Conservation (phyloP, 1,139 yeast species). For the Geotrichum klebahnii region DNA sequence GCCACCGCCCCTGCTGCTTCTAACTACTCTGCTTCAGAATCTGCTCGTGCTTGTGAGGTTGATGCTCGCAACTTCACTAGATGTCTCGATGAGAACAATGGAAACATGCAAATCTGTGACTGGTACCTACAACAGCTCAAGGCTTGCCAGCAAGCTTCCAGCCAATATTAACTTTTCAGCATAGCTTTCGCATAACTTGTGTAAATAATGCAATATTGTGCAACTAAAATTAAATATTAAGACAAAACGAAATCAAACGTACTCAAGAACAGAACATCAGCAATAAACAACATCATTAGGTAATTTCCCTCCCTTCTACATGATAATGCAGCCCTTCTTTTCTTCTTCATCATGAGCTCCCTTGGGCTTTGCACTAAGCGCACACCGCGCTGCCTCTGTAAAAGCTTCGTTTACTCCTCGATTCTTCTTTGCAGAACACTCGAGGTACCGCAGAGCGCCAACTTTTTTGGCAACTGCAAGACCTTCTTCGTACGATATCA, state of each 20-base stretch:
- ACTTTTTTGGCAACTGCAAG: slow-evolving; percentile 64
- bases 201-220: too few relatives aligned
- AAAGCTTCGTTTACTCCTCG: slow-evolving; percentile 96
- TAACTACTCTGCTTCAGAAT: slow-evolving; percentile 33
- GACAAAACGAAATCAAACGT: background rate
- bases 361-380: slow-evolving; percentile 82
- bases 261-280: slow-evolving; percentile 13
- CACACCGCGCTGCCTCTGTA: slow-evolving; percentile 95
- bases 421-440: slow-evolving; percentile 90
- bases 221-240: background rate
- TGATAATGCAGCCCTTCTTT: slow-evolving; percentile 29
- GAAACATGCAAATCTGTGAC: slow-evolving; percentile 95
- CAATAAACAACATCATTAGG: too few relatives aligned
- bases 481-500: slow-evolving; percentile 80
- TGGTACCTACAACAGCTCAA: slow-evolving; percentile 93
- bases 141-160: slow-evolving; percentile 94
- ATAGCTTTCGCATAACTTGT: too few relatives aligned
- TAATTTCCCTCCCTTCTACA: too few relatives aligned
- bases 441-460: slow-evolving; percentile 81
- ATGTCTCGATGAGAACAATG: slow-evolving; percentile 88
- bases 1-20: slow-evolving; percentile 30
- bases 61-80: slow-evolving; percentile 94
- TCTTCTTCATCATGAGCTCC: slow-evolving; percentile 55
- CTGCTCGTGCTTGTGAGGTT: slow-evolving; percentile 68
- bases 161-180: slow-evolving; percentile 76